These are phyloP conservation scores for Psilocybe cyanescens DNA, from an alignment of 768 basidiomycete genomes.

Conservation along the genomic window DNA sequence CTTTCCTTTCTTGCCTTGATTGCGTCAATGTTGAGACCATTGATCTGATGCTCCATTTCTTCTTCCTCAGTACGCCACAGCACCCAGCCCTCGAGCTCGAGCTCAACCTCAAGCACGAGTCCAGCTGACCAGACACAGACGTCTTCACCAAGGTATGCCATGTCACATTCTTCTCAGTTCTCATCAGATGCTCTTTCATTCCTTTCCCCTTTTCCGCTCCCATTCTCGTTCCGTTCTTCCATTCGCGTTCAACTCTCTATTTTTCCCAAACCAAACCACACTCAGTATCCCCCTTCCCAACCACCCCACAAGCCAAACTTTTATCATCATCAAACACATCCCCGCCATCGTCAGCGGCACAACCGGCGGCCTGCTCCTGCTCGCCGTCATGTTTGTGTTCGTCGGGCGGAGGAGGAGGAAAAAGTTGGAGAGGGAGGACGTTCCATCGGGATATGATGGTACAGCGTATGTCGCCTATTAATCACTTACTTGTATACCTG, in stretches of 20 bases:
- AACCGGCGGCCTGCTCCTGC: slow-evolving; percentile 17
- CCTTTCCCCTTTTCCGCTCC: background rate
- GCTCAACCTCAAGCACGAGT: background rate
- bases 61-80: background rate
- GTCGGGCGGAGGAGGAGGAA: slow-evolving; percentile 13
- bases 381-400: slow-evolving; percentile 15
- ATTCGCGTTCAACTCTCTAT: no score
- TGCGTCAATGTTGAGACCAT: no score
- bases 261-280: no score
- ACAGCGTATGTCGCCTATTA: background rate
- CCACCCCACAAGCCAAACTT: background rate
- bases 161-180: background rate
- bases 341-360: slow-evolving; percentile 21
- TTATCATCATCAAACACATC: slow-evolving; percentile 8
- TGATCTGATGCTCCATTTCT: no score
- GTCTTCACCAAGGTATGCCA: no score
- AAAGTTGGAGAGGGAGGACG: background rate
- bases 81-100: background rate
- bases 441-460: slow-evolving; percentile 26
- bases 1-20: no score
- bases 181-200: background rate
- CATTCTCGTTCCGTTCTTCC: no score
- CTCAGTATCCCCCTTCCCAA: background rate
- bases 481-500: no score
- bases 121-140: no score